phyloP scores from a whole-genome alignment of 495 filamentous ascomycete genomes.

The Tuber umbilicatum region DNA sequence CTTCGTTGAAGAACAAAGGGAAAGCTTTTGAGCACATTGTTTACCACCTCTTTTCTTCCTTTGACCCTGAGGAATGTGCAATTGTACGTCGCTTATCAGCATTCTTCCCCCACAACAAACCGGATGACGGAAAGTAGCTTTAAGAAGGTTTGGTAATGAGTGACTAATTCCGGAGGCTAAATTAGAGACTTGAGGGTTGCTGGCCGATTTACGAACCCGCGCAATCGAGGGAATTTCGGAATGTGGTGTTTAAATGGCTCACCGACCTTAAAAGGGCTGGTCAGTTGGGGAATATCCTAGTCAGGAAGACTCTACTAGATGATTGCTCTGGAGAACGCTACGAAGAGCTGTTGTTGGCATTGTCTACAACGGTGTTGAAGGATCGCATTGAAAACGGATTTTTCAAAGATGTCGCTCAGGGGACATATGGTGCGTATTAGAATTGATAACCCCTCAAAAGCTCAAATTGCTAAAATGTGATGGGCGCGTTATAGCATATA shows the following conservation, averaged over 20 bases:
- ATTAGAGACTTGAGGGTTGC: conserved; percentile 33
- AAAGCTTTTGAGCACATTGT: conserved; percentile 42
- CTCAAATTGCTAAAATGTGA: conserved; percentile 1
- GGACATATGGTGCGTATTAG: conserved; percentile 33
- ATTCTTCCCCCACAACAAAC: not conserved
- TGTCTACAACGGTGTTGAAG: conserved; percentile 38
- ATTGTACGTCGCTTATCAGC: conserved; percentile 24
- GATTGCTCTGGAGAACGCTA: conserved; percentile 41
- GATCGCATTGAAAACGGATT: conserved; percentile 32
- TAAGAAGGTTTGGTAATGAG: not conserved
- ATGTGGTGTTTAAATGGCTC: conserved; percentile 42
- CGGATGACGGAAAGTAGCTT: not conserved
- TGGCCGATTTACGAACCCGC: conserved; percentile 41
- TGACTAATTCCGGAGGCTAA: conserved; percentile 18
- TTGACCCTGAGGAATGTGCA: conserved; percentile 39
- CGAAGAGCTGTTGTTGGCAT: conserved; percentile 37
- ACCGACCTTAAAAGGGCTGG: conserved; percentile 38
- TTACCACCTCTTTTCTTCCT: conserved; percentile 34
- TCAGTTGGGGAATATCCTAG: conserved; percentile 30
- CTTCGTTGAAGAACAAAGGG: conserved; percentile 40
- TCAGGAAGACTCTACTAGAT: conserved; percentile 37
- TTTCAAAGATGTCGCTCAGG: conserved; percentile 17
- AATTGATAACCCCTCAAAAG: not conserved
- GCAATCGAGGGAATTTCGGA: conserved; percentile 39
- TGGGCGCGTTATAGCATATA: conserved; percentile 26